Evolutionary conservation across 352 stramenopile genomes (phyloP), one percentile per base, ranked within the genome.

Genomic region (Phytophthora pseudosyringae): DNA sequence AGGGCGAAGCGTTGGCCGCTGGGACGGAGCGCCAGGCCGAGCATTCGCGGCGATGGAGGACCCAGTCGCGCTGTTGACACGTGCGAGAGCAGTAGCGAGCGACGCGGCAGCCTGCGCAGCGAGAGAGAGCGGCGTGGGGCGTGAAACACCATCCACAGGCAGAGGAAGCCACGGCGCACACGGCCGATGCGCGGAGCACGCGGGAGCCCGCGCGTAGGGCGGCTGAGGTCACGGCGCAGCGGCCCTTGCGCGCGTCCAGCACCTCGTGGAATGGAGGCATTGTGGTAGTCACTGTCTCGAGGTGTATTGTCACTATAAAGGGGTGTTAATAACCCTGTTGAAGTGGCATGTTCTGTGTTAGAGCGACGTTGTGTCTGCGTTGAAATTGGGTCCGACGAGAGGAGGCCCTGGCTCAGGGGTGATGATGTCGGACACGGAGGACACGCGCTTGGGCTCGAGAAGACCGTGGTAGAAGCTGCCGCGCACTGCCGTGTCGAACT

Each of bases 11-110:
- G 0, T 31, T 26, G 4, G 18, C 12, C 0, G 46, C 25, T 21
- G 79, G 78, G 41, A 86, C 71, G 15, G 55, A 57, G 46, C 59
- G 62, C 77, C 76, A 92, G 7, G 75, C 67, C 3, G 36, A 63
- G 61, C 83, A 91, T 56, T 94, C 83, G 13, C 51, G 66, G 4
- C 59, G 69, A 57, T 94, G 83, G 31, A 46, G 49, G 5, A 56
- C 25, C 85, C 83, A 94, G 52, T 91, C 85, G 25, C 29, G 59
- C 41, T 83, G 78, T 61, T 92, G 85, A 64, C 85, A 94, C 11
- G n/a, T 25, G 25, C 81, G 80, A 29, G 74, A 85, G 64, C 85
- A 94, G 48, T 92, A 94, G 32, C 76, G 71, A 70, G 80, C 67
- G 38, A 66, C 68, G n/a, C 75, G 73, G 51, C 83, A 94, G 39